phyloP scores from a whole-genome alignment of 129 eudicot species.

The Helichrysum umbraculigerum region DNA sequence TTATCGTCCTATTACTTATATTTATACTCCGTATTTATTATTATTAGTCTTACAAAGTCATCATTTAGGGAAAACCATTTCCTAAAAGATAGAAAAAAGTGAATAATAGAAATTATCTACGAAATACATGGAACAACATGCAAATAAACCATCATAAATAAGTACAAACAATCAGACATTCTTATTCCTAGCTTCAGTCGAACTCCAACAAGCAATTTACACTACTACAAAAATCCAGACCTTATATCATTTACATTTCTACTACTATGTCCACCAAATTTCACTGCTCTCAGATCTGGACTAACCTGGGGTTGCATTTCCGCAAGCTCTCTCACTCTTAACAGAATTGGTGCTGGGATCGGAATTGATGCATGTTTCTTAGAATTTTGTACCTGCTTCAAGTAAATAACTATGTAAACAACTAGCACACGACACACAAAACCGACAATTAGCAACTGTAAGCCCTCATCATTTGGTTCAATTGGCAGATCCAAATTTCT shows the following conservation, averaged over 20 bases:
- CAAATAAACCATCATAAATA: slow-evolving; percentile 18
- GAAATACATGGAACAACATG: slow-evolving; percentile 8
- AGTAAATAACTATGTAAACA: neutral
- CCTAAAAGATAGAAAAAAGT: neutral
- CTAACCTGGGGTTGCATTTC: slow-evolving; percentile 70
- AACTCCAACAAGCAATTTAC: slow-evolving; percentile 34
- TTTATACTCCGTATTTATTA: no score
- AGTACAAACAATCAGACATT: slow-evolving; percentile 23
- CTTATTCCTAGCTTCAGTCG: slow-evolving; percentile 24
- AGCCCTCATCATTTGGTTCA: neutral
- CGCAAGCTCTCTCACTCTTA: slow-evolving; percentile 91
- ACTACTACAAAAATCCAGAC: slow-evolving; percentile 62
- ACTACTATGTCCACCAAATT: slow-evolving; percentile 45
- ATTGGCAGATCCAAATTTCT: neutral
- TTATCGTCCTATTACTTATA: neutral
- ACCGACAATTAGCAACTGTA: neutral
- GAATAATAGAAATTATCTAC: slow-evolving; percentile 9
- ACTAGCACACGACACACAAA: slow-evolving; percentile 6
- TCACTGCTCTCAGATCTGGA: slow-evolving; percentile 46
- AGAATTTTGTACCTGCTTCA: slow-evolving; percentile 53
- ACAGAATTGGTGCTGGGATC: slow-evolving; percentile 73
- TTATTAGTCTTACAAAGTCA: neutral
- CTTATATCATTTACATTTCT: slow-evolving; percentile 60
- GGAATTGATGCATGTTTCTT: slow-evolving; percentile 68
- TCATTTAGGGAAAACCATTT: neutral